These are phyloP conservation scores for Aspergillus transmontanensis DNA, from an alignment of 2,329 filamentous ascomycete genomes.

Conservation along the genomic window DNA sequence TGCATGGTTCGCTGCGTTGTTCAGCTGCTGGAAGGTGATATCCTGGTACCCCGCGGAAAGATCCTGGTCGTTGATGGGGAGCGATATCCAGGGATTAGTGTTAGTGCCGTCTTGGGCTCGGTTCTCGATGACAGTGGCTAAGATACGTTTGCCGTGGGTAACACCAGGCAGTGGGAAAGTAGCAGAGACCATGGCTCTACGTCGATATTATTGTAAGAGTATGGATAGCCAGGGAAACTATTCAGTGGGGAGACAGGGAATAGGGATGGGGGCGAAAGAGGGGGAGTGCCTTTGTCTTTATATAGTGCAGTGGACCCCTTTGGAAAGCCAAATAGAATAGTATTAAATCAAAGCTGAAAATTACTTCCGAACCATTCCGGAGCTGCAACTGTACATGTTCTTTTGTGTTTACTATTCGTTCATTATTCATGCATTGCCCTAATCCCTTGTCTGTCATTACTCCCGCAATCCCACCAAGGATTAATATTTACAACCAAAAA, in stretches of 20 bases:
- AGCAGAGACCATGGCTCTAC: background rate
- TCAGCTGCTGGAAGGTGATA: background rate
- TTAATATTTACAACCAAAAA: background rate
- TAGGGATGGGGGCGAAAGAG: background rate
- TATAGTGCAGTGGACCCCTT: background rate
- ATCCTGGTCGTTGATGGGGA: conserved; percentile 15
- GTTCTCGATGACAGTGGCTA: conserved; percentile 21
- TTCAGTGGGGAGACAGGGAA: background rate
- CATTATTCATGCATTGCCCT: background rate
- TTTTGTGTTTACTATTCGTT: background rate
- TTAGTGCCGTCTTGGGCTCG: conserved; percentile 15
- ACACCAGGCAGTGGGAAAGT: conserved; percentile 15
- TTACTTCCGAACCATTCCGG: background rate
- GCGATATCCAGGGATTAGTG: conserved; percentile 20
- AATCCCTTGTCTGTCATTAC: background rate
- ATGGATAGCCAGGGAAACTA: background rate
- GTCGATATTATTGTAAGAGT: background rate
- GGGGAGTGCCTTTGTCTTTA: background rate
- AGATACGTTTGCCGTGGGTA: conserved; percentile 15
- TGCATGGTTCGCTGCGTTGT: background rate
- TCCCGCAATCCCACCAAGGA: background rate
- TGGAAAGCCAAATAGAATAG: background rate
- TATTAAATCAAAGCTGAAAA: background rate
- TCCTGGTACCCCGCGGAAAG: background rate
- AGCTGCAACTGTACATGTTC: background rate